Conservation (phyloP, 306 rosid genomes). For the Morella rubra region DNA sequence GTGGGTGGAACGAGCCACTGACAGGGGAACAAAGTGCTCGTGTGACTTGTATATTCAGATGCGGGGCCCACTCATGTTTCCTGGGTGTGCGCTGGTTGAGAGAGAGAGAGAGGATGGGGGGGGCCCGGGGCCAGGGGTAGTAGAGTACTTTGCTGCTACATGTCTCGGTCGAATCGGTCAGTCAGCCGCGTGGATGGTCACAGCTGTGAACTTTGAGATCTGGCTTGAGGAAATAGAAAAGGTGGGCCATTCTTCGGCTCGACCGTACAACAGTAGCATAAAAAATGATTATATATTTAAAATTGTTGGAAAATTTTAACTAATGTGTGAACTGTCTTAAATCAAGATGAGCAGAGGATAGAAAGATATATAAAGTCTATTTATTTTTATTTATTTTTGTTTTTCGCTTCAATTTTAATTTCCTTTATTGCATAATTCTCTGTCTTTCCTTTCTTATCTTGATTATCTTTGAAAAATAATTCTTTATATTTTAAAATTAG, state of each 20-base stretch:
- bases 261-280: background rate
- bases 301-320: no score
- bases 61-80: background rate
- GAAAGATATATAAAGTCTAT: no score
- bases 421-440: background rate
- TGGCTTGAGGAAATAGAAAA: background rate
- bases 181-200: background rate
- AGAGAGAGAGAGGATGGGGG: background rate
- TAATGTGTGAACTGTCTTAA: no score
- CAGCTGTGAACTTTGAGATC: background rate
- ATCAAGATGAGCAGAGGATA: no score
- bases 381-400: no score
- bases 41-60: background rate
- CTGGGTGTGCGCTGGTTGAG: background rate
- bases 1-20: background rate
- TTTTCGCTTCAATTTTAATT: background rate
- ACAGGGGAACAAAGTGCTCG: constrained; percentile 7
- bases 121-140: background rate
- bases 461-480: no score
- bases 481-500: no score
- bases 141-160: background rate
- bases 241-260: background rate
- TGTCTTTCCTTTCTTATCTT: no score
- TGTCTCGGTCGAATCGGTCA: background rate
- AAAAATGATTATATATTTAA: no score